Base-by-base conservation (phyloP, 73 alveolate genomes). In the Paramecium sexaurelia region DNA sequence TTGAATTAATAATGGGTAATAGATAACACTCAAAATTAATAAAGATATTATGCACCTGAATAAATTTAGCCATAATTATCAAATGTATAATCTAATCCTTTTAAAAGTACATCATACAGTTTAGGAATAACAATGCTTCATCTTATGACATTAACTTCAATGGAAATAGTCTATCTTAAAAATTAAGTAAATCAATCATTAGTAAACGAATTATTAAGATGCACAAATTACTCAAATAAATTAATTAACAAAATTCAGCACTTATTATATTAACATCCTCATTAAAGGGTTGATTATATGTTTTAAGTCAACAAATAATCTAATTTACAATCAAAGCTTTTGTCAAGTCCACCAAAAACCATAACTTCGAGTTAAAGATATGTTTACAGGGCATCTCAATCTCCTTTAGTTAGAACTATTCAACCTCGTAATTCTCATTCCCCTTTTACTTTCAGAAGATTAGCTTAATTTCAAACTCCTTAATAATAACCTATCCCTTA, bases 1-100 rank as follows among this genome's bases (percentile, higher is more conserved):
- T 66, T 66, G 43, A 66, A 26, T 66, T 29, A 29, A 66, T 32
- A 26, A 29, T 66, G 37, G 37, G 83, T 66, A 19, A 26, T 66
- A 3, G 43, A 66, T 29, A 32, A 66, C 22, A 51, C 67, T 51
- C 67, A 51, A 66, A 29, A 66, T n/a, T 66, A 66, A 10, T 19
- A 66, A 66, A 66, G 83, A 66, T 66, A 66, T 6, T 66, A 66
- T 66, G 83, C 83, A 13, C 83, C 83, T 66, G 83, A 66, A 66
- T 66, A 66, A 66, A 13, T 29, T 24, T 32, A 66, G 67, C 67
- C 27, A 51, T 51, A 51, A 51, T 13, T 20, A 6, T 51, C 67
- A 29, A 66, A 32, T 66, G 37, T 29, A 6, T 10, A 66, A 66
- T 26, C 26, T 66, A 66, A 66, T 22, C 37, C 37, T 66, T 66